These are phyloP conservation scores for Pleurotus citrinopileatus DNA, from an alignment of 768 basidiomycete species.

Conservation along the genomic window DNA sequence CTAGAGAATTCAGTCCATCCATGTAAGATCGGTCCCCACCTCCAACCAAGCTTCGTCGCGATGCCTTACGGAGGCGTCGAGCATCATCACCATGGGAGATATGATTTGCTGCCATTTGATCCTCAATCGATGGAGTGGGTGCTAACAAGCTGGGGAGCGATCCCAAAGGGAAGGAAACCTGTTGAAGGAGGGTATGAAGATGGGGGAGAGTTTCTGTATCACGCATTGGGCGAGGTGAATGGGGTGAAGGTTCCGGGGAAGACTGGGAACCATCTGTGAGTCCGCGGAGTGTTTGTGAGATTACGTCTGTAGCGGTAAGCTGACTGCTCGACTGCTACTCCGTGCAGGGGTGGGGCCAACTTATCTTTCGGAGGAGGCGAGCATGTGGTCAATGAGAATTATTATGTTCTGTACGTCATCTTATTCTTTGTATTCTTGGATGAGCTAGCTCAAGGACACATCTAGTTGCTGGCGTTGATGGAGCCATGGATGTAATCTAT, in stretches of 20 bases:
- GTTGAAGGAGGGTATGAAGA: slow-evolving; percentile 82
- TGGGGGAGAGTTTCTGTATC: slow-evolving; percentile 61
- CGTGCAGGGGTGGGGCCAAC: slow-evolving; percentile 38
- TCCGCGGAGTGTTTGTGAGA: background rate
- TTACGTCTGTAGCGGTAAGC: background rate
- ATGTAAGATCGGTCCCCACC: slow-evolving; percentile 72
- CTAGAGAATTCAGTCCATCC: slow-evolving; percentile 71
- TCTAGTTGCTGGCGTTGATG: slow-evolving; percentile 5
- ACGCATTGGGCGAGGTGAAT: slow-evolving; percentile 53
- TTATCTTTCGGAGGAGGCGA: slow-evolving; percentile 46
- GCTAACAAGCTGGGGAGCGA: slow-evolving; percentile 51
- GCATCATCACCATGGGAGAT: slow-evolving; percentile 61
- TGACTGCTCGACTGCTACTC: slow-evolving; percentile 14
- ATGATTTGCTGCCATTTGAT: slow-evolving; percentile 73
- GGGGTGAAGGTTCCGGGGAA: slow-evolving; percentile 68
- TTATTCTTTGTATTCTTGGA: too few relatives aligned
- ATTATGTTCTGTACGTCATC: slow-evolving; percentile 47
- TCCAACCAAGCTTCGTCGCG: slow-evolving; percentile 43
- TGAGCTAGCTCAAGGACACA: background rate
- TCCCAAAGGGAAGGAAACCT: slow-evolving; percentile 55
- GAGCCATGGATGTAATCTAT: background rate
- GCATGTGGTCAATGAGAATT: slow-evolving; percentile 33
- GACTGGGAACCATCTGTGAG: slow-evolving; percentile 56
- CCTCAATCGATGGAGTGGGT: slow-evolving; percentile 75
- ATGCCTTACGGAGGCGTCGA: slow-evolving; percentile 69